Base-by-base conservation (phyloP, 225 moss, liverwort and hornwort genomes). In the Antitrichia curtipendula region DNA sequence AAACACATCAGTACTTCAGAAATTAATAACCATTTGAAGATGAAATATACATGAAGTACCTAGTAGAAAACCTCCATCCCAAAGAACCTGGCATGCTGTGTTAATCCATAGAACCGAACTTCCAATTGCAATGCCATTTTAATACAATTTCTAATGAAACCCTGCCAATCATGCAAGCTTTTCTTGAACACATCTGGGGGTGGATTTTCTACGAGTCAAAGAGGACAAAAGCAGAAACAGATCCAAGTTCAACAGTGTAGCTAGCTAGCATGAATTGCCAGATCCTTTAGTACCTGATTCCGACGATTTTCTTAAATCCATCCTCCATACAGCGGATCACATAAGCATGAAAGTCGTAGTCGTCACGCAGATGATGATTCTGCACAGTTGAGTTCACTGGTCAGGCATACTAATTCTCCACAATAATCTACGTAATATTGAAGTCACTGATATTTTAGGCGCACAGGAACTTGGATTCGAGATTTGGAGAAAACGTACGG, bases 281-380 rank as follows among this genome's bases (percentile, higher is more conserved):
- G 25, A 65, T 64, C 64, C 24, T 78, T 16, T 17, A 40, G 56
- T 79, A 89, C 91, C 88, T 88, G 73, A 88, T 86, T 75, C 97
- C 96, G 25, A 97, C 96, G 28, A 96, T 91, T 82, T 83, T 87
- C 73, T 91, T 76, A 81, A 91, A 96, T 78, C 91, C 97, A 80
- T 95, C 94, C 87, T 96, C 96, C 93, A 97, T 90, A 43, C 91
- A 93, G 41, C 96, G 95, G 60, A 95, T 87, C 93, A 97, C 90
- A 80, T 97, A 97, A 13, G 82, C 82, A 78, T 96, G 91, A 63
- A 97, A 97, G 82, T 96, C 86, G 85, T 91, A 97, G 14, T 86
- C 86, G 53, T 83, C 80, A 15, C 90, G 82, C 50, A 90, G 63
- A 62, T 92, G 91, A 89, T 97, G 97, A 71, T 54, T 95, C 91